Base-by-base conservation (phyloP, 257 asterid genomes). In the Nicotiana undulata region DNA sequence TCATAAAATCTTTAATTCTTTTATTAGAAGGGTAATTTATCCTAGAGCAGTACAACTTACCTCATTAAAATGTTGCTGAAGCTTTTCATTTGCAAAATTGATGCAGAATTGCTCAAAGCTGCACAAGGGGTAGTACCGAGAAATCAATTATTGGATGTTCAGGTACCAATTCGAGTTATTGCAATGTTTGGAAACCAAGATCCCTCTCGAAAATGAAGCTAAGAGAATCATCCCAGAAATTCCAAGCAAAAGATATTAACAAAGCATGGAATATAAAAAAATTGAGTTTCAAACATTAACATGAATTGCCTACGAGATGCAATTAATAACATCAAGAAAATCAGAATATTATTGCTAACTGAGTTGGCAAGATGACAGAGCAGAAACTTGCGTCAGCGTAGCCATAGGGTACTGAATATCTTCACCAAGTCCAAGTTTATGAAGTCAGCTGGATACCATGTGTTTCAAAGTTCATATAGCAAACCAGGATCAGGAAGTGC, bases 61-160 rank as follows among this genome's bases (percentile, higher is more conserved):
- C 99, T 96, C 98, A 87, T 96, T 96, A 87, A 96, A 96, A 87
- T 96, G 99, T 81, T 96, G 99, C 82, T 96, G 99, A 82, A 96
- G 98, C 93, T 96, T 96, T 89, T 96, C 99, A 80, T 96, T 96
- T 24, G 99, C 99, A 82, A 91, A 96, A 80, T 96, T 96, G 91
- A 96, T 96, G 92, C 99, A 96, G 86, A 94, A 96, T 85, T 96
- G 99, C 93, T 96, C 99, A 81, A 96, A 96, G 83, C 99, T 96
- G 96, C 82, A 61, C 24, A 81, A 85, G 64, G 40, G 46, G 60
- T 74, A 85, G 37, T 65, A 60, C 66, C 59, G 40, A 75, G 55
- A 29, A 76, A 75, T 52, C 68, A 67, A 81, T 52, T 56, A 79
- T 68, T 56, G 63, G 56, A 76, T 29, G 74, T n/a, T 63, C 75